A percentile compares a stretch with the other conserved stretches of the same genome.
phyloP scores from a whole-genome alignment of 768 basidiomycete genomes.

The Aureoboletus auriporus region DNA sequence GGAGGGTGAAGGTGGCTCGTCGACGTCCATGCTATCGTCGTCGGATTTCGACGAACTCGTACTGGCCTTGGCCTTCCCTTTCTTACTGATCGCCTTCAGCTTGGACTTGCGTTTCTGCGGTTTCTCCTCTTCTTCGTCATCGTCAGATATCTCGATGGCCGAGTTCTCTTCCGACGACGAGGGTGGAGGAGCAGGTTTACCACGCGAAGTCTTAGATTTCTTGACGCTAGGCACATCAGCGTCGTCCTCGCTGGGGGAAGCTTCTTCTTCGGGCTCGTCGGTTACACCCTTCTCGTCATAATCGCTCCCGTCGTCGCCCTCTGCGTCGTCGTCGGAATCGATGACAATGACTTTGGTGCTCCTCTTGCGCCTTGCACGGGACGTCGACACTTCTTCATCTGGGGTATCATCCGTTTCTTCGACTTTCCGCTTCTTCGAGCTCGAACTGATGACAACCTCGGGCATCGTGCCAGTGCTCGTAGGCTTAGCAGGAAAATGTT shows the following conservation, averaged over 20 bases:
- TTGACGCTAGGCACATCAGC: slow-evolving; percentile 19
- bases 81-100: slow-evolving; percentile 17
- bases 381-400: slow-evolving; percentile 35
- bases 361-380: slow-evolving; percentile 27
- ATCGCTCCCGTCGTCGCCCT: slow-evolving; percentile 21
- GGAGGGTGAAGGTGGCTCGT: slow-evolving; percentile 38
- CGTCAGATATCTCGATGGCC: slow-evolving; percentile 20
- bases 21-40: slow-evolving; percentile 55
- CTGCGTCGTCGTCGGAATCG: slow-evolving; percentile 52
- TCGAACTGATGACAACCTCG: slow-evolving; percentile 54
- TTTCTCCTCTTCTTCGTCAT: slow-evolving; percentile 27
- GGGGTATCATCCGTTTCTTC: slow-evolving; percentile 20
- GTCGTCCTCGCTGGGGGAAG: slow-evolving; percentile 23
- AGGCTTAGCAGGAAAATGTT: slow-evolving; percentile 25
- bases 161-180: slow-evolving; percentile 31
- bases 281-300: slow-evolving; percentile 27
- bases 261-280: slow-evolving; percentile 40
- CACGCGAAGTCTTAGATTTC: slow-evolving; percentile 18
- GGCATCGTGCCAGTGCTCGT: slow-evolving; percentile 40
- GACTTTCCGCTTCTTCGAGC: slow-evolving; percentile 16
- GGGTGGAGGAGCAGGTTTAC: slow-evolving; percentile 26
- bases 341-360: slow-evolving; percentile 37
- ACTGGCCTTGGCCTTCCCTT: slow-evolving; percentile 20
- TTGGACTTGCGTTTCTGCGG: slow-evolving; percentile 29
- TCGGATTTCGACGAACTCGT: slow-evolving; percentile 34